These are phyloP conservation scores for Sugiyamaella floridensis DNA, from an alignment of 805 yeast genomes.

Conservation along the genomic window DNA sequence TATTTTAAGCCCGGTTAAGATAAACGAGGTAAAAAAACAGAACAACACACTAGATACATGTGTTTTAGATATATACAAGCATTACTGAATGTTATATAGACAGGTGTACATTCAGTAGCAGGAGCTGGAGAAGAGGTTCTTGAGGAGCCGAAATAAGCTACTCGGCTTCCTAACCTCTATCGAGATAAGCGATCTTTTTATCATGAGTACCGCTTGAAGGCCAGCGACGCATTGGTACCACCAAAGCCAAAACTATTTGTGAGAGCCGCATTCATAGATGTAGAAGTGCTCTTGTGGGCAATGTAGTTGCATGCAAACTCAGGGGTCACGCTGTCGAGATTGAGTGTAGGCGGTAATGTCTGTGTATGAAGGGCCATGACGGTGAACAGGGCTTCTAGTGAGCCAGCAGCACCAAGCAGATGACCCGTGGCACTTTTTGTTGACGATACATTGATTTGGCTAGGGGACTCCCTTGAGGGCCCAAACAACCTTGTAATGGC, in stretches of 20 bases:
- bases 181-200: background rate
- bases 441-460: slow-evolving; percentile 49
- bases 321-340: slow-evolving; percentile 50
- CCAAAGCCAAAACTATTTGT: slow-evolving; percentile 97
- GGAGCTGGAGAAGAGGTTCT: no score
- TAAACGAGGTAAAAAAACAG: no score
- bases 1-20: no score
- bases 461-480: slow-evolving; percentile 28
- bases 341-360: slow-evolving; percentile 72
- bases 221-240: slow-evolving; percentile 79
- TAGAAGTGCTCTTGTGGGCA: slow-evolving; percentile 38
- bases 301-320: slow-evolving; percentile 55
- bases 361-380: slow-evolving; percentile 53
- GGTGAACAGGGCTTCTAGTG: slow-evolving; percentile 83
- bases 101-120: no score
- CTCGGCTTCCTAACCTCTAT: slow-evolving; percentile 1
- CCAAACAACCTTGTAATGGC: slow-evolving; percentile 56
- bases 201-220: slow-evolving; percentile 17
- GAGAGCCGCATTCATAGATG: slow-evolving; percentile 50
- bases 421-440: slow-evolving; percentile 94
- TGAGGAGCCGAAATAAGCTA: background rate
- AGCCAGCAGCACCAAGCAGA: slow-evolving; percentile 91
- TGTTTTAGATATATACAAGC: no score
- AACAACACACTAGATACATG: no score
- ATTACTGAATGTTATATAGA: no score